Base-by-base conservation (phyloP, 192 early-diverging fungal genomes). In the Ambispora gerdemannii region DNA sequence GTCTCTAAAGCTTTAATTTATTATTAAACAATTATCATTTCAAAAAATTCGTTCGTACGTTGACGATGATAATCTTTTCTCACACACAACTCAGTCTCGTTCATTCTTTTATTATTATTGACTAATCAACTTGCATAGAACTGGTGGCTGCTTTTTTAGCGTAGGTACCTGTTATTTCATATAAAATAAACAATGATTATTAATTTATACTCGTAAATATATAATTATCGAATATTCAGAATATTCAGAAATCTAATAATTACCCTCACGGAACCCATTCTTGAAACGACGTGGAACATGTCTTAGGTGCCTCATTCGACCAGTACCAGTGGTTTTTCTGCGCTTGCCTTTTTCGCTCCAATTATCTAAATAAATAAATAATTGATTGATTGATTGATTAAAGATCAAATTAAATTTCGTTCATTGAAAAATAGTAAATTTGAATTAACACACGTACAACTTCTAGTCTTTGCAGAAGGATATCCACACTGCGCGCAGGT, bases 291-390 rank as follows among this genome's bases (percentile, higher is more conserved):
- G 84, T 78, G 91, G 82, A 52, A 99, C 81, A 77, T 83, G 87
- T 89, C 94, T 95, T 82, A 99, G 83, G 93, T 99, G 86, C 49
- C 89, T 86, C 94, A 96, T 96, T 80, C 97, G 91, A 72, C 97
- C 97, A 72, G 95, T 98, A 80, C 97, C 97, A 81, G 95, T 98
- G 72, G 97, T 97, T 93, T 98, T 97, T 90, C 97, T 93, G 75
- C 96, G 88, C 84, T 91, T 88, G 75, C 87, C 93, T 92, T 98
- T 99, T 75, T 87, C 92, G 73, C 86, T 85, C 97, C 97, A 99
- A 85, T 95, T 93, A 88, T 87, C 90, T 93, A 72, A 34, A 50
- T 43, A n/a, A n/a, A n/a, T n/a, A n/a, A n/a, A n/a, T n/a, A n/a
- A n/a, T 36, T 62, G 15, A 51, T n/a, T n/a, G n/a, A n/a, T n/a